phyloP scores from a whole-genome alignment of 257 asterid species.

The Perilla frutescens region DNA sequence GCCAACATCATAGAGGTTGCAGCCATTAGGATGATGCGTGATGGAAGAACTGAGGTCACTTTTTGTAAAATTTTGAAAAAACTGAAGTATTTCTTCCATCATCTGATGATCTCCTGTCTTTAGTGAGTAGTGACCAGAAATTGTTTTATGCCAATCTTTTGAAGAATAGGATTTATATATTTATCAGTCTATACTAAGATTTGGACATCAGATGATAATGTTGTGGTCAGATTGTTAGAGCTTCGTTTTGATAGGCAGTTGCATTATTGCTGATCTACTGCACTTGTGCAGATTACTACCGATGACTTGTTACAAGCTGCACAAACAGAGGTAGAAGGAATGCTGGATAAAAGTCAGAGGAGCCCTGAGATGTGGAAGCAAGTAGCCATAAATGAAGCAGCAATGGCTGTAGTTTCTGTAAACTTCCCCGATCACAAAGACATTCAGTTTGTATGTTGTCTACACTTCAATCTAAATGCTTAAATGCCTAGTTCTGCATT shows the following conservation, averaged over 20 bases:
- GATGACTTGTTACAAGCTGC: slow-evolving; percentile 99
- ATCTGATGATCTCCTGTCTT: not conserved
- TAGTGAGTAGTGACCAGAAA: no score
- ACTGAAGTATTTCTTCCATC: not conserved
- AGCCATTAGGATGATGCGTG: slow-evolving; percentile 95
- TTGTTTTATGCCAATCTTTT: no score
- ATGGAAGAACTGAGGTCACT: slow-evolving; percentile 77
- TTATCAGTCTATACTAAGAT: no score
- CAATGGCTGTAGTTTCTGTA: slow-evolving; percentile 86
- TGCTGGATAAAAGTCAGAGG: slow-evolving; percentile 88
- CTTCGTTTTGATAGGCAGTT: not conserved
- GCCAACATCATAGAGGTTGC: slow-evolving; percentile 96
- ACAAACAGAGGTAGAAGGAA: slow-evolving; percentile 92
- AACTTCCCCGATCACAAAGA: slow-evolving; percentile 87
- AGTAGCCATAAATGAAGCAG: slow-evolving; percentile 91
- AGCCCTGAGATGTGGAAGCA: slow-evolving; percentile 92
- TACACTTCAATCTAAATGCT: not conserved
- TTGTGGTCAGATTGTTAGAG: not conserved
- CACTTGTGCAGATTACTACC: slow-evolving; percentile 77
- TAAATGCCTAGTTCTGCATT: no score
- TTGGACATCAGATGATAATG: no score
- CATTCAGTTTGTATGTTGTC: slow-evolving; percentile 79
- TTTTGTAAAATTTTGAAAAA: no score
- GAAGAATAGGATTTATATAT: no score
- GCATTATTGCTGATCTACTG: slow-evolving; percentile 12